Percentiles rank a stretch among this genome's conserved stretches.
Evolutionary conservation across 495 filamentous ascomycete species (phyloP).

Genomic region (Parmelia sp.): DNA sequence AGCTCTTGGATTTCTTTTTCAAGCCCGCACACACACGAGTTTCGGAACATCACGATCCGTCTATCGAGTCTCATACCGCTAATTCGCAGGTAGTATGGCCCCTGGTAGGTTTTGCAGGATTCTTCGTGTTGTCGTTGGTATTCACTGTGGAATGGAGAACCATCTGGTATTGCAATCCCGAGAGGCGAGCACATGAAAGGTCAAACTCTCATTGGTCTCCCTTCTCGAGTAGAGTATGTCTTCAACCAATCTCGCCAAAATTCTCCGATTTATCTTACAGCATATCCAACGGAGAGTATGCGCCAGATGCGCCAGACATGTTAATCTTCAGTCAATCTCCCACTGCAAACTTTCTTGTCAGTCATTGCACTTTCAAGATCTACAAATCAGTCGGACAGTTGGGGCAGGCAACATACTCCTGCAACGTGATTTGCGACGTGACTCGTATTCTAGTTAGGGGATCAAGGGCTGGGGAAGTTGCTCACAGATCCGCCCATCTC

Average conservation of each 20-base stretch:
- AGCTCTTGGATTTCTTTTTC: background rate
- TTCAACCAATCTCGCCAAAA: background rate
- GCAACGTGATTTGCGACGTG: background rate
- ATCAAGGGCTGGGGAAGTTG: background rate
- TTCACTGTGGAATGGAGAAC: background rate
- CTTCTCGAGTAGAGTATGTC: background rate
- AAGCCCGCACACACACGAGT: background rate
- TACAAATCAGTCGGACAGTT: background rate
- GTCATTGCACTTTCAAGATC: background rate
- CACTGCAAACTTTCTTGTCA: slow-evolving; percentile 1
- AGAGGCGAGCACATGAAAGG: background rate
- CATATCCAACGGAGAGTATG: background rate
- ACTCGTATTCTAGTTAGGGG: background rate
- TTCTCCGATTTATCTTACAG: background rate
- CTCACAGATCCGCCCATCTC: slow-evolving; percentile 23
- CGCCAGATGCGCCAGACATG: too few relatives aligned
- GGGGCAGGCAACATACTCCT: background rate
- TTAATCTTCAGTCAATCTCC: slow-evolving; percentile 20
- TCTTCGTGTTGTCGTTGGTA: background rate
- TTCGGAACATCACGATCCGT: background rate
- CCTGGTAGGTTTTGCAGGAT: background rate
- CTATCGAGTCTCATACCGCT: background rate
- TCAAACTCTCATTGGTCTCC: too few relatives aligned
- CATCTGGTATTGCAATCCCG: background rate
- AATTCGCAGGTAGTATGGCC: background rate